Base-by-base conservation (phyloP, 1,284 basidiomycete species). In the Wolfiporia cocos region DNA sequence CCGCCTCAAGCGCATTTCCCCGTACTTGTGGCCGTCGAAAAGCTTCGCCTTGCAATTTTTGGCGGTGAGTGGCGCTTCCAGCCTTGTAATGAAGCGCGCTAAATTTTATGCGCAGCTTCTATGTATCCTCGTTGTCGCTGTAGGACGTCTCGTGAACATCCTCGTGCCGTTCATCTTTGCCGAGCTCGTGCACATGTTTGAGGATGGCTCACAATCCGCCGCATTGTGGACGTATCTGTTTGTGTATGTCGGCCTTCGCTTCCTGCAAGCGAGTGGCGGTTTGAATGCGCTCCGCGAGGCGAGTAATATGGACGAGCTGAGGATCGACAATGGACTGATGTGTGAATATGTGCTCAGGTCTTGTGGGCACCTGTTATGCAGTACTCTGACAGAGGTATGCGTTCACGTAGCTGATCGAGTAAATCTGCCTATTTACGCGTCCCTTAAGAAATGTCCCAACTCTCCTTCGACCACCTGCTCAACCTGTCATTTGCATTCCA, bases 401-500 rank as follows among this genome's bases (percentile, higher is more conserved):
- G 22, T 24, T 37, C 34, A 5, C 24, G 20, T 36, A 11, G 30
- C 24, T 11, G 19, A 12, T 4, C 23, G 17, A 19, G 19, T 15
- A 39, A 9, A 40, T 24, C 34, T 6, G 41, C 44, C 32, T 40
- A 17, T 11, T 3, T 32, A n/a, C 9, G n/a, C 34, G n/a, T n/a
- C n/a, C 31, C 5, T 44, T 11, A 47, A 83, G 77, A 85, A 59
- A 87, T 93, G 80, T 85, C 83, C 0, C 76, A 82, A 52, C 68
- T 90, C 43, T 82, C 84, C 4, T 87, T 86, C 60, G 78, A 88
- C 46, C 88, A 90, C 53, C 62, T 92, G 9, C 70, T 92, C 12
- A 86, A 86, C 48, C 76, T 95, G 18, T 87, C 85, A 7, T 81
- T 93, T 52, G 76, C 83, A n/a, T 94, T 87, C 76, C 86, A 93